Conservation (phyloP, 192 early-diverging fungal species). For the Coemansia sp. region DNA sequence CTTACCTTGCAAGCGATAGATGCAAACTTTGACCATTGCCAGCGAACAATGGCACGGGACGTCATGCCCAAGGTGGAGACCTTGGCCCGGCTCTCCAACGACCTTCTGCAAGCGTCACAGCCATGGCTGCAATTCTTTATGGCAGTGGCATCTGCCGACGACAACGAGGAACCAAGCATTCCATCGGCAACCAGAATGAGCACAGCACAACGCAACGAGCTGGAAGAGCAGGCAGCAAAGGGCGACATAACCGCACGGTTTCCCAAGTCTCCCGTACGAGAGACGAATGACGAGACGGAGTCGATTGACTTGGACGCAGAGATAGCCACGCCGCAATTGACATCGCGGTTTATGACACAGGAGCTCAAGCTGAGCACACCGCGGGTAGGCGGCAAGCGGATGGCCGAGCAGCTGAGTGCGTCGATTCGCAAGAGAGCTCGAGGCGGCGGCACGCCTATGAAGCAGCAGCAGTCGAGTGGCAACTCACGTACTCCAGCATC, state of each 20-base stretch:
- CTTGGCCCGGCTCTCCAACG: conserved; percentile 38
- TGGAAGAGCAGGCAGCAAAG: conserved; percentile 31
- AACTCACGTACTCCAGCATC: conserved; percentile 32
- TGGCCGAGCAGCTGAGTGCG: conserved; percentile 33
- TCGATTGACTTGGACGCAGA: conserved; percentile 41
- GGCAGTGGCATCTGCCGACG: conserved; percentile 43
- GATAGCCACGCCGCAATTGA: conserved; percentile 47
- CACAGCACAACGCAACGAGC: conserved; percentile 18
- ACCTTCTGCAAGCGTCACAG: conserved; percentile 46
- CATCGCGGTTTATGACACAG: conserved; percentile 52
- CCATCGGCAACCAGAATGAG: conserved; percentile 12
- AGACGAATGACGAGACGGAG: conserved; percentile 18
- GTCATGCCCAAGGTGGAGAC: conserved; percentile 51
- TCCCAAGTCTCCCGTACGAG: conserved; percentile 10
- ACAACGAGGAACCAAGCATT: conserved; percentile 14
- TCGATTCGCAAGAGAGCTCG: conserved; percentile 7
- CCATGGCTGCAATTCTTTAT: conserved; percentile 55
- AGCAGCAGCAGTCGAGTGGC: conserved; percentile 3
- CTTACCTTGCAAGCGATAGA: conserved; percentile 48
- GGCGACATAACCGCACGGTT: conserved; percentile 51
- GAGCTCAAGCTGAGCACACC: conserved; percentile 25
- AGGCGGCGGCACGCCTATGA: conserved; percentile 13
- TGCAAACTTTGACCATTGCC: conserved; percentile 53
- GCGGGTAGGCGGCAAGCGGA: conserved; percentile 26
- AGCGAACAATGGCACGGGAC: conserved; percentile 47